Conservation (phyloP, 305 asterid species). For the Petunia hybrid region DNA sequence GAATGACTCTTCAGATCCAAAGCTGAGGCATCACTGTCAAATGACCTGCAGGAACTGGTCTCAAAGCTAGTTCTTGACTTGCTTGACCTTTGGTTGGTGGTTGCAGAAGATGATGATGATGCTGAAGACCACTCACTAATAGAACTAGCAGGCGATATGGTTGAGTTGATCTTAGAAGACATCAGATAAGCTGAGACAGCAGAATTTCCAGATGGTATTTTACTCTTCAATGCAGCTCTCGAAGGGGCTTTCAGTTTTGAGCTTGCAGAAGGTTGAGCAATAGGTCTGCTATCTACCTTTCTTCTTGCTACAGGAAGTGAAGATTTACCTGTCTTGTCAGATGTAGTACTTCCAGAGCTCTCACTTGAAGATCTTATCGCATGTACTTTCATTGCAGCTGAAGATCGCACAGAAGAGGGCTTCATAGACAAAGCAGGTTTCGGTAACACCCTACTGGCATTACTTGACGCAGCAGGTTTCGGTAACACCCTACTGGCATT, state of each 20-base stretch:
- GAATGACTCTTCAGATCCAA: slow-evolving; percentile 46
- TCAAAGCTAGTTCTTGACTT: slow-evolving; percentile 73
- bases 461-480: slow-evolving; percentile 56
- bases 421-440: slow-evolving; percentile 55
- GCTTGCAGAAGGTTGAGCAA: slow-evolving; percentile 52
- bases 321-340: slow-evolving; percentile 55
- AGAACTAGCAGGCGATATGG: slow-evolving; percentile 90
- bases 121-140: slow-evolving; percentile 94
- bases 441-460: slow-evolving; percentile 63
- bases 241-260: slow-evolving; percentile 65
- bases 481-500: slow-evolving; percentile 65
- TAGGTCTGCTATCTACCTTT: slow-evolving; percentile 53
- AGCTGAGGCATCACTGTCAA: slow-evolving; percentile 48
- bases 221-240: slow-evolving; percentile 54
- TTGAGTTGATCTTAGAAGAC: slow-evolving; percentile 68
- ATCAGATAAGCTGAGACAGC: slow-evolving; percentile 55
- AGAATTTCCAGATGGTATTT: slow-evolving; percentile 53
- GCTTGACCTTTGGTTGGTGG: slow-evolving; percentile 53
- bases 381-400: slow-evolving; percentile 53
- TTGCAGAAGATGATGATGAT: slow-evolving; percentile 80
- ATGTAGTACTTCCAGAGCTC: slow-evolving; percentile 59
- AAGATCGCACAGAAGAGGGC: slow-evolving; percentile 57
- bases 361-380: slow-evolving; percentile 69
- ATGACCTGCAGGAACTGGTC: slow-evolving; percentile 63
- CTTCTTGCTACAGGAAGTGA: slow-evolving; percentile 58